phyloP scores from a whole-genome alignment of 768 basidiomycete genomes.

The Russula foetens region DNA sequence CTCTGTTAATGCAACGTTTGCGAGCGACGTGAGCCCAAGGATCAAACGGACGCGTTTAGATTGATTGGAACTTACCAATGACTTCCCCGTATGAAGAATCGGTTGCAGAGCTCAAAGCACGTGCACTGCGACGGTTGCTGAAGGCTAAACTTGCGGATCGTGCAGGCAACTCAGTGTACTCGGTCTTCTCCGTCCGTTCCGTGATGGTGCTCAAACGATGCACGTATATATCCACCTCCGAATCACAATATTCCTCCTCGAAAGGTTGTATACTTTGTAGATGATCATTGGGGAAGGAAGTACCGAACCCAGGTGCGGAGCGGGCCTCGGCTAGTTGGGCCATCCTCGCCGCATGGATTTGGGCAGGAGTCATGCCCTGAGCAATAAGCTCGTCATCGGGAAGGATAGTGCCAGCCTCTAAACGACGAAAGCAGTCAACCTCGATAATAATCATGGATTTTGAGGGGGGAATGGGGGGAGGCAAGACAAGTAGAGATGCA shows the following conservation, averaged over 20 bases:
- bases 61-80: conserved; percentile 43
- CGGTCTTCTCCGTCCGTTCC: conserved; percentile 19
- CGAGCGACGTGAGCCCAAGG: background rate
- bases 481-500: conserved; percentile 20
- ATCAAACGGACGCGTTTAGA: background rate
- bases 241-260: conserved; percentile 22
- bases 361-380: conserved; percentile 13
- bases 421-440: conserved; percentile 19
- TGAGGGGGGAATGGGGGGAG: conserved; percentile 4
- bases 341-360: conserved; percentile 14
- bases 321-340: conserved; percentile 11
- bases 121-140: background rate
- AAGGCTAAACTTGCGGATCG: conserved; percentile 4
- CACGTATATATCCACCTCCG: conserved; percentile 4
- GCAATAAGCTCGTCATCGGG: conserved; percentile 16
- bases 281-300: conserved; percentile 39
- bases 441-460: conserved; percentile 20
- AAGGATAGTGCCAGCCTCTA: conserved; percentile 23
- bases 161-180: background rate
- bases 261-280: conserved; percentile 50
- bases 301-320: conserved; percentile 22
- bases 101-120: conserved; percentile 24
- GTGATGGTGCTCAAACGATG: conserved; percentile 20
- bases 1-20: too few species aligned
- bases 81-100: conserved; percentile 56